These are phyloP conservation scores for Hymenoscyphus fraxineus DNA, from an alignment of 2,329 filamentous ascomycete species.

Conservation along the genomic window DNA sequence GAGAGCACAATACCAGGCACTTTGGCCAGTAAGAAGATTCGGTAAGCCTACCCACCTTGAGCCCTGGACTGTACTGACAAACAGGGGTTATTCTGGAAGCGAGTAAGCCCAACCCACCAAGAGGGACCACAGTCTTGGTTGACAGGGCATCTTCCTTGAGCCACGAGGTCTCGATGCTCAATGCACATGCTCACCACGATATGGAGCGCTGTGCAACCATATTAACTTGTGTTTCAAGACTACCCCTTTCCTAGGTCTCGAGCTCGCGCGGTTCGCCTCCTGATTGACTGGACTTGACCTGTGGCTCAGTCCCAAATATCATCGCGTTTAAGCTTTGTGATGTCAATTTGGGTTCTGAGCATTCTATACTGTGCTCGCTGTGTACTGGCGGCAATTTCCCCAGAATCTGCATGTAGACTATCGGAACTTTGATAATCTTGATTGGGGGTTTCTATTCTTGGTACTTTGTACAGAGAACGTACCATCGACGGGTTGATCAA, in stretches of 20 bases:
- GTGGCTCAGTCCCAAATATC: background rate
- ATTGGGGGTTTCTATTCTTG: background rate
- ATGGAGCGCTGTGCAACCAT: slow-evolving; percentile 12
- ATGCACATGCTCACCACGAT: slow-evolving; percentile 1
- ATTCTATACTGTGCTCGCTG: slow-evolving; percentile 1
- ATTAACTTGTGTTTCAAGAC: background rate
- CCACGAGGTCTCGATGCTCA: slow-evolving; percentile 10
- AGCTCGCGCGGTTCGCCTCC: background rate
- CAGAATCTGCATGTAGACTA: background rate
- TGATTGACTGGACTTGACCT: background rate
- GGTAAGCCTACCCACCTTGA: slow-evolving; percentile 15
- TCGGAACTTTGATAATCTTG: background rate
- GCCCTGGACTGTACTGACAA: slow-evolving; percentile 13
- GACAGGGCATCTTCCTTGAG: slow-evolving; percentile 2
- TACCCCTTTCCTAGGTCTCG: background rate
- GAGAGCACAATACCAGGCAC: slow-evolving; percentile 4
- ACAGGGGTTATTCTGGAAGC: background rate
- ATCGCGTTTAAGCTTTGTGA: slow-evolving; percentile 6
- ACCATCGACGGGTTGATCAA: background rate
- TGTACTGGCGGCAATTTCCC: background rate
- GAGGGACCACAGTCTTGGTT: background rate
- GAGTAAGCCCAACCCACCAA: background rate
- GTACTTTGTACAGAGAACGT: background rate
- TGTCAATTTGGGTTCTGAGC: slow-evolving; percentile 18
- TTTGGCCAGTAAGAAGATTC: slow-evolving; percentile 5